phyloP scores from a whole-genome alignment of 2,329 filamentous ascomycete genomes.

The Magnaporthiopsis poae region DNA sequence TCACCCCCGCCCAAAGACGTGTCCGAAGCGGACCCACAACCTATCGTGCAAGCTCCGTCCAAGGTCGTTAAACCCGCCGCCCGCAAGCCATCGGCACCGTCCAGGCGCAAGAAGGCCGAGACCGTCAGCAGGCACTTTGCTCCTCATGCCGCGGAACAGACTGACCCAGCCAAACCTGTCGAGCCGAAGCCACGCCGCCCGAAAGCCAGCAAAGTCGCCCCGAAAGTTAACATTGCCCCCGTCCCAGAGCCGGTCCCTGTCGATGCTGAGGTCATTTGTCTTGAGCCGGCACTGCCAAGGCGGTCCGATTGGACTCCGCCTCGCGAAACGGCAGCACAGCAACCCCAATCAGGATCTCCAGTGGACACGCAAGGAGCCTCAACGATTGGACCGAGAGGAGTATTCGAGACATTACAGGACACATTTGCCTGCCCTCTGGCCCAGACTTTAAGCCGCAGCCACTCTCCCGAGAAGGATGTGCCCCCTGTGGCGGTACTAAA shows the following conservation, averaged over 20 bases:
- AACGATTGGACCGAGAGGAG: slow-evolving; percentile 14
- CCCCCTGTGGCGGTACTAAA: slow-evolving; percentile 25
- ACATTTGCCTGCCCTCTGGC: slow-evolving; percentile 24
- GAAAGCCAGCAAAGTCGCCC: background rate
- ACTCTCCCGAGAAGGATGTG: background rate
- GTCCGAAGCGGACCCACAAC: background rate
- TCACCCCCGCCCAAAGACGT: background rate
- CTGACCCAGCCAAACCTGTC: background rate
- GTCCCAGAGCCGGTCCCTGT: background rate
- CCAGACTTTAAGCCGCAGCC: slow-evolving; percentile 21
- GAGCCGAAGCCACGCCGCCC: background rate
- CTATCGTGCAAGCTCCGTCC: background rate
- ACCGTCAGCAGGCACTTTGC: slow-evolving; percentile 26
- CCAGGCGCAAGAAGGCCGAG: slow-evolving; percentile 18
- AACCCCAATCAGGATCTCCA: slow-evolving; percentile 23
- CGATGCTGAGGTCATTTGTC: slow-evolving; percentile 20
- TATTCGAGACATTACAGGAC: slow-evolving; percentile 36
- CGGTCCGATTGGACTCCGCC: slow-evolving; percentile 61
- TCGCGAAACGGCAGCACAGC: slow-evolving; percentile 11
- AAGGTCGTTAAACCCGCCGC: slow-evolving; percentile 4
- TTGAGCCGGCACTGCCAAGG: slow-evolving; percentile 44
- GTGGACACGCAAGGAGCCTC: slow-evolving; percentile 19
- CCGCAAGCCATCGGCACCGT: background rate
- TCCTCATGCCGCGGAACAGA: slow-evolving; percentile 12
- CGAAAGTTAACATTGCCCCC: background rate